Percentiles rank a stretch among this genome's conserved stretches.
Conservation (phyloP, 2,329 filamentous ascomycete genomes). For the Pseudogymnoascus sp. region DNA sequence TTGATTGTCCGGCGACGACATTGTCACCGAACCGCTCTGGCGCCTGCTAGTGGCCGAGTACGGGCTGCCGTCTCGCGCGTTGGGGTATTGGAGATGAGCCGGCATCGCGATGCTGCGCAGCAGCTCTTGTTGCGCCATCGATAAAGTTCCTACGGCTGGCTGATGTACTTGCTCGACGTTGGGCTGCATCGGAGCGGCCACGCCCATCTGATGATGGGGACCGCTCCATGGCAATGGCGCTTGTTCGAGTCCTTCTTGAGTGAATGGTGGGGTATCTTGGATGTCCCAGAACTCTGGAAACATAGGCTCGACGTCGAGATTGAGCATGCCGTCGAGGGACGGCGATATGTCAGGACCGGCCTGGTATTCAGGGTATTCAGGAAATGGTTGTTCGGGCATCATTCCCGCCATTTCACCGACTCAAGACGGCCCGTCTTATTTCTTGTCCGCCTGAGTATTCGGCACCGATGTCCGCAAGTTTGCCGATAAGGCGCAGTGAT, state of each 20-base stretch:
- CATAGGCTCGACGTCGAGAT: conserved; percentile 18
- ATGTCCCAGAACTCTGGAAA: conserved; percentile 25
- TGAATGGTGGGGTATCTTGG: conserved; percentile 25
- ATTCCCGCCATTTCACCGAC: background rate
- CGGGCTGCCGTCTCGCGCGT: conserved; percentile 41
- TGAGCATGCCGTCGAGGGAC: background rate
- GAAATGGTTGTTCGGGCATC: conserved; percentile 7
- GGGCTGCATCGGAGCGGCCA: conserved; percentile 16
- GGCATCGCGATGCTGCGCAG: conserved; percentile 60
- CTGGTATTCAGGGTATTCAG: conserved; percentile 5
- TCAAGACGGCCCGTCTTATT: background rate
- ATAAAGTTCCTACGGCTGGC: conserved; percentile 37
- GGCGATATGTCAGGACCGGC: background rate
- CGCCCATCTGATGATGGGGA: conserved; percentile 21
- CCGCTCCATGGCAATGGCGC: conserved; percentile 29
- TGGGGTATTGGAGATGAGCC: conserved; percentile 47
- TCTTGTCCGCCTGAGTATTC: background rate
- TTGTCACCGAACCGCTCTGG: conserved; percentile 35
- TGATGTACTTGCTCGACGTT: conserved; percentile 15
- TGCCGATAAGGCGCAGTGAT: background rate
- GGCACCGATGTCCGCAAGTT: background rate
- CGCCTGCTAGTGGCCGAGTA: conserved; percentile 45
- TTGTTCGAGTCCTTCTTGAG: conserved; percentile 25
- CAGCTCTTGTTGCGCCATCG: conserved; percentile 53
- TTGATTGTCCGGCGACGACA: conserved; percentile 55